Percentiles rank a stretch among this genome's conserved stretches.
Conservation (phyloP, 805 yeast species). For the Sporopachydermia lactativora region DNA sequence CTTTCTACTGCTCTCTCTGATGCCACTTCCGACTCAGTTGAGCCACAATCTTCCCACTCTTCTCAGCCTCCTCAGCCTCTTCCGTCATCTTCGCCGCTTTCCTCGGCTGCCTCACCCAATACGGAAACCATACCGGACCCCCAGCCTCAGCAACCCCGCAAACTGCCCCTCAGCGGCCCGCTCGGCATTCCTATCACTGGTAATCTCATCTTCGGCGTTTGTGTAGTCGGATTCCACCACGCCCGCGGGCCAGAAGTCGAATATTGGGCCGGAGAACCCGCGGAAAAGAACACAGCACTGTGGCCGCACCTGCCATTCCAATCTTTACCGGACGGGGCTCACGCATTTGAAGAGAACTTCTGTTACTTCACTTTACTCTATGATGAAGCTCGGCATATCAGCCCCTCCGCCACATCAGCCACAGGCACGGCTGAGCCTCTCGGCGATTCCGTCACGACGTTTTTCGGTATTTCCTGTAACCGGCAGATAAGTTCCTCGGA, state of each 20-base stretch:
- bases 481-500: constrained; percentile 62
- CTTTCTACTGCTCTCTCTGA: no score
- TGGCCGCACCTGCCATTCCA: constrained; percentile 92
- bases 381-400: constrained; percentile 34
- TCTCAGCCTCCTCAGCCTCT: no score
- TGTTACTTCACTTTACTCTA: constrained; percentile 76
- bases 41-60: no score
- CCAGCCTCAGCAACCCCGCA: no score
- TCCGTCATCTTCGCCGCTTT: no score
- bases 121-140: no score
- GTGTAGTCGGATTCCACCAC: constrained; percentile 90
- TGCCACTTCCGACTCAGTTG: no score
- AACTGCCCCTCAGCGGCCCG: no score
- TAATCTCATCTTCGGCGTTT: constrained; percentile 57
- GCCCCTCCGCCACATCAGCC: constrained; percentile 28
- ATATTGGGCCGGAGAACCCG: constrained; percentile 54
- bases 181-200: no score
- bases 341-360: constrained; percentile 84
- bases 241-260: constrained; percentile 89
- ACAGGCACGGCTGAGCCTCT: constrained; percentile 19
- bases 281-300: constrained; percentile 26
- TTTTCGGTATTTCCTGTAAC: constrained; percentile 93
- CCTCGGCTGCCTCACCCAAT: no score
- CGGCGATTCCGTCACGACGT: constrained; percentile 36
- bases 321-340: constrained; percentile 93